Evolutionary conservation across 1,284 basidiomycete genomes (phyloP).

Genomic region (Ustilago hordei): DNA sequence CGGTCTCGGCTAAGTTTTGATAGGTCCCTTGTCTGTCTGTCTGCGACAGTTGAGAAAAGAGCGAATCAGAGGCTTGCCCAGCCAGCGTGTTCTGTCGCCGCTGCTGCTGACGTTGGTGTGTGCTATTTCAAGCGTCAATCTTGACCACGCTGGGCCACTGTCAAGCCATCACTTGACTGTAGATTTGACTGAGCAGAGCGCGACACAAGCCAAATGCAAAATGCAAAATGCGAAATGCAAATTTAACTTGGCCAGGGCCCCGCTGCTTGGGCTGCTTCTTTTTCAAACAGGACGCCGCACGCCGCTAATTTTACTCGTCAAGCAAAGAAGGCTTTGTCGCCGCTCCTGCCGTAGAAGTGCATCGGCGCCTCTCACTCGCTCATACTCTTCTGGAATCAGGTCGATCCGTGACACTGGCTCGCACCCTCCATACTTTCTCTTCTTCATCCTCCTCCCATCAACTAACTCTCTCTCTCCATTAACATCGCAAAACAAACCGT

Average conservation of each 20-base stretch:
- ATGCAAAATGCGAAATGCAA: no score
- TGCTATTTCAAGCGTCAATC: not conserved
- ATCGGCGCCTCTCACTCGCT: not conserved
- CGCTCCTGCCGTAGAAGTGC: constrained; percentile 2
- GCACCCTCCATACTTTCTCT: not conserved
- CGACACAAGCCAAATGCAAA: not conserved
- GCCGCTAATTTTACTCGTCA: not conserved
- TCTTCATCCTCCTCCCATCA: constrained; percentile 1
- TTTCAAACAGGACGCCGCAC: not conserved
- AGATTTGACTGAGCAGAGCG: not conserved
- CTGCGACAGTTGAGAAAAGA: not conserved
- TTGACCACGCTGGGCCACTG: no score
- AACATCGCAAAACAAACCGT: constrained; percentile 2
- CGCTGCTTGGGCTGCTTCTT: constrained; percentile 7
- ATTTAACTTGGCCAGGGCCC: not conserved
- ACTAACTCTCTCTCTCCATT: constrained; percentile 8
- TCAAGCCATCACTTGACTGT: not conserved
- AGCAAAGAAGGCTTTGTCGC: not conserved
- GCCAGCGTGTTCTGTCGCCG: not conserved
- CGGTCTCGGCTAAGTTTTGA: not conserved
- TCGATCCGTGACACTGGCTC: constrained; percentile 5
- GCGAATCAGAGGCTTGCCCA: constrained; percentile 4
- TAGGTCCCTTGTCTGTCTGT: not conserved
- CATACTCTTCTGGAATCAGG: constrained; percentile 1
- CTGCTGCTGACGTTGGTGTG: not conserved